These are phyloP conservation scores for Nakazawaea molendinolei DNA, from an alignment of 805 yeast genomes.

Conservation along the genomic window DNA sequence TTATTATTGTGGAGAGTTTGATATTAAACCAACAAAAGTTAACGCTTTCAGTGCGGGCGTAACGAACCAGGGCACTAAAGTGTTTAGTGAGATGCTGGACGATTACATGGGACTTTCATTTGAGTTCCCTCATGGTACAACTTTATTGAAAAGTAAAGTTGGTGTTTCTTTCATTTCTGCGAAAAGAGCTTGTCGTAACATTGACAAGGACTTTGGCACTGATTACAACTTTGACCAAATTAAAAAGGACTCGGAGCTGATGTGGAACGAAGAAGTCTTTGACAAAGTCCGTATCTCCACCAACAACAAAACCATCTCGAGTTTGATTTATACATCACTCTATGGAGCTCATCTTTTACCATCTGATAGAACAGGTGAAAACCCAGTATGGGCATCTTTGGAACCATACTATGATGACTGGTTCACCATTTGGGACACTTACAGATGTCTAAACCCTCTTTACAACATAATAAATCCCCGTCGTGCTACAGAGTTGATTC, in stretches of 20 bases:
- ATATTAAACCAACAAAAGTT: slow-evolving; percentile 14
- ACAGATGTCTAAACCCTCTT: slow-evolving; percentile 28
- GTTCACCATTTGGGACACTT: slow-evolving; percentile 33
- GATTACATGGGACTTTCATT: slow-evolving; percentile 22
- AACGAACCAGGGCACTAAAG: not conserved
- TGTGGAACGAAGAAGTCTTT: slow-evolving; percentile 21
- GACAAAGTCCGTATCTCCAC: slow-evolving; percentile 13
- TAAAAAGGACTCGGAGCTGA: slow-evolving; percentile 11
- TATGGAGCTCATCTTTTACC: slow-evolving; percentile 27
- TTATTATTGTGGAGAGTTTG: slow-evolving; percentile 26
- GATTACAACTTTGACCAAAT: slow-evolving; percentile 16
- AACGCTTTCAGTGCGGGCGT: slow-evolving; percentile 13
- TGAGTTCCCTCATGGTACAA: slow-evolving; percentile 15
- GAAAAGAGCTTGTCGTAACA: slow-evolving; percentile 24
- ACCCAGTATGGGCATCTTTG: slow-evolving; percentile 20
- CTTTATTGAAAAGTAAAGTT: slow-evolving; percentile 13
- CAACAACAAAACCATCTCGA: slow-evolving; percentile 11
- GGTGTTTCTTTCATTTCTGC: slow-evolving; percentile 26
- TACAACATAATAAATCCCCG: slow-evolving; percentile 24
- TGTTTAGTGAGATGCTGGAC: slow-evolving; percentile 10
- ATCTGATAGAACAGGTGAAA: slow-evolving; percentile 27
- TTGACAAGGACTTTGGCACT: slow-evolving; percentile 17
- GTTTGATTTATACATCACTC: slow-evolving; percentile 20
- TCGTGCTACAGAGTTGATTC: slow-evolving; percentile 22
- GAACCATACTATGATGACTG: slow-evolving; percentile 30